phyloP scores from a whole-genome alignment of 139 green algal species.

The Chlamydomonas sp. region DNA sequence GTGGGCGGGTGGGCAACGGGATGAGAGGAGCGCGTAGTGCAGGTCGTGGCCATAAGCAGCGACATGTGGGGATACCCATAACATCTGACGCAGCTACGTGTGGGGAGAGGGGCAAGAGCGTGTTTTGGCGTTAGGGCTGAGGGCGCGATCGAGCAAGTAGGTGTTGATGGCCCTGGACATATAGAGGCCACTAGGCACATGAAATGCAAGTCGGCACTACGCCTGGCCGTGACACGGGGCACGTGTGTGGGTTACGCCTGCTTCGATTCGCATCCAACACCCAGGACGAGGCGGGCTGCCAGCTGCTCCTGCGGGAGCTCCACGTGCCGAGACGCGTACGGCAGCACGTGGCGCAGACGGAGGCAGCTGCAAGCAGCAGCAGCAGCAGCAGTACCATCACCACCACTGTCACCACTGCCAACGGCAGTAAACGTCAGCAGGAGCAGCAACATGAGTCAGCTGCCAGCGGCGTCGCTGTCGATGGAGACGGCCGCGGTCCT shows the following conservation, averaged over 20 bases:
- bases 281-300: constrained; percentile 9
- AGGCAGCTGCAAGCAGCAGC: neutral
- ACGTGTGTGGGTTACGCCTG: no score
- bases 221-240: no score
- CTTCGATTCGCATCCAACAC: neutral
- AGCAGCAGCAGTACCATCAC: neutral
- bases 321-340: neutral
- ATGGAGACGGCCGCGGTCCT: neutral
- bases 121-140: neutral
- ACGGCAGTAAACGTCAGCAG: neutral
- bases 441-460: neutral
- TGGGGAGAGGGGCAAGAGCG: neutral
- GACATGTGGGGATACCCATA: neutral
- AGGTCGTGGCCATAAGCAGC: neutral
- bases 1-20: constrained; percentile 14
- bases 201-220: no score
- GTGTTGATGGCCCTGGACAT: neutral
- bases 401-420: neutral
- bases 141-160: neutral
- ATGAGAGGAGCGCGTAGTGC: neutral
- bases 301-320: neutral
- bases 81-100: neutral
- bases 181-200: no score
- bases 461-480: neutral
- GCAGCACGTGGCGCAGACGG: neutral